These are phyloP conservation scores for Talaromyces sp. DNA, from an alignment of 2,329 filamentous ascomycete species.

Conservation along the genomic window DNA sequence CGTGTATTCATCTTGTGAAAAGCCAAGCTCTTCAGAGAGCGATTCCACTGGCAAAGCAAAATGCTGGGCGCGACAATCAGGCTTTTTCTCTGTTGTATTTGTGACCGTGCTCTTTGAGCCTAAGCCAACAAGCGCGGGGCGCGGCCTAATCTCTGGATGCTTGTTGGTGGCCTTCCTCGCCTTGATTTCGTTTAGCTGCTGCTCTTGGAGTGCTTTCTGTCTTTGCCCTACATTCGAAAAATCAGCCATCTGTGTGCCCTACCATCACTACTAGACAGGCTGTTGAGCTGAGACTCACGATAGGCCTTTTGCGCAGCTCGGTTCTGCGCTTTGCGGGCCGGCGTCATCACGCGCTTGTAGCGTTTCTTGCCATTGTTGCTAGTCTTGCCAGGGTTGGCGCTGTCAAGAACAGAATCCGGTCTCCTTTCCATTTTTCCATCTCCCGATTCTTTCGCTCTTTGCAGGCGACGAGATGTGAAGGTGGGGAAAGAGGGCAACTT, in stretches of 20 bases:
- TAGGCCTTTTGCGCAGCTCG: slow-evolving; percentile 5
- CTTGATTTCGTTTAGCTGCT: background rate
- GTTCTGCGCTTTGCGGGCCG: slow-evolving; percentile 7
- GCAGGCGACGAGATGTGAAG: background rate
- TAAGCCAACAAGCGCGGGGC: background rate
- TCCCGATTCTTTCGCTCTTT: background rate
- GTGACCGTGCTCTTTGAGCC: background rate
- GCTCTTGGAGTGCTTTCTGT: background rate
- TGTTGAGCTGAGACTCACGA: background rate
- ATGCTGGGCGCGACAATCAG: background rate
- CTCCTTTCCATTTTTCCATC: background rate
- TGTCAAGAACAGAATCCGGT: background rate
- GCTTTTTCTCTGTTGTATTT: background rate
- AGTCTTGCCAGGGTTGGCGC: background rate
- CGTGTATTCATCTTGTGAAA: background rate
- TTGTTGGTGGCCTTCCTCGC: background rate
- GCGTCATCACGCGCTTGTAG: slow-evolving; percentile 4
- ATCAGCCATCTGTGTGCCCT: background rate
- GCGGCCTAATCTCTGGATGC: background rate
- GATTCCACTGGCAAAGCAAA: background rate
- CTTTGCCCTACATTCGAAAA: background rate
- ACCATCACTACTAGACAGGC: background rate
- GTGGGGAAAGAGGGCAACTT: background rate
- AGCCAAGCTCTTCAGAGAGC: background rate
- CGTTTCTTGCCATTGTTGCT: background rate